Percentiles rank a stretch among this genome's conserved stretches.
Evolutionary conservation across 768 basidiomycete species (phyloP).

Genomic region (Gloeophyllum trabeum): DNA sequence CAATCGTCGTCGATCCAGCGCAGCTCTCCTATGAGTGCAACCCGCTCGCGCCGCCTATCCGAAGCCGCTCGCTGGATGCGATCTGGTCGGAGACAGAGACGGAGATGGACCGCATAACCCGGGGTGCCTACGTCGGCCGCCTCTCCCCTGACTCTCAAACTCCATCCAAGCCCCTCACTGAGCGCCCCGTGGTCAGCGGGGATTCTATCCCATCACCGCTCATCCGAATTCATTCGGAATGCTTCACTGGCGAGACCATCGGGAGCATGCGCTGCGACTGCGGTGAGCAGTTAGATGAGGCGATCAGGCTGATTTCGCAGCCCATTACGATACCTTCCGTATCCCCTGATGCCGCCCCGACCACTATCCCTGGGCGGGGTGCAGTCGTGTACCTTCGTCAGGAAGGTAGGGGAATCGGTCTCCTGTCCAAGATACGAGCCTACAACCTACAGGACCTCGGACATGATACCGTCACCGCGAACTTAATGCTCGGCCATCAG

Average conservation of each 20-base stretch:
- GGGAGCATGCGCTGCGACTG: constrained; percentile 99
- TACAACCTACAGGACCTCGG: constrained; percentile 98
- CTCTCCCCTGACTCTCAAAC: constrained; percentile 42
- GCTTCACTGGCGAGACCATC: constrained; percentile 96
- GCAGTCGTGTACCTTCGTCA: constrained; percentile 93
- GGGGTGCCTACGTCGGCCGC: constrained; percentile 89
- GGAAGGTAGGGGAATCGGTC: constrained; percentile 94
- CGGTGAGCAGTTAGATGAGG: constrained; percentile 96
- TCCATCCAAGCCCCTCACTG: constrained; percentile 17
- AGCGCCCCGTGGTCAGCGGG: constrained; percentile 5
- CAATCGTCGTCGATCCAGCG: constrained; percentile 86
- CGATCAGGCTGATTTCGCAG: constrained; percentile 80
- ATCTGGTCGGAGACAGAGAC: constrained; percentile 82
- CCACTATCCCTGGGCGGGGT: constrained; percentile 70
- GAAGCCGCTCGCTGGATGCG: constrained; percentile 72
- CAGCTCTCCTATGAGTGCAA: constrained; percentile 50
- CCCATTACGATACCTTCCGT: constrained; percentile 39
- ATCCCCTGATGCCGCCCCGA: constrained; percentile 17
- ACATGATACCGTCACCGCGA: constrained; percentile 97
- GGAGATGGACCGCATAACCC: constrained; percentile 83
- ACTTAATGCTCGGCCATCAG: constrained; percentile 86
- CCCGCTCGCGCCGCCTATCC: constrained; percentile 40
- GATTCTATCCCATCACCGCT: constrained; percentile 58
- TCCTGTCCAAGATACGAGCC: constrained; percentile 90
- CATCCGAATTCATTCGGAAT: constrained; percentile 95